These are phyloP conservation scores for Tetradesmus obliquus DNA, from an alignment of 139 green algal species.

Conservation along the genomic window DNA sequence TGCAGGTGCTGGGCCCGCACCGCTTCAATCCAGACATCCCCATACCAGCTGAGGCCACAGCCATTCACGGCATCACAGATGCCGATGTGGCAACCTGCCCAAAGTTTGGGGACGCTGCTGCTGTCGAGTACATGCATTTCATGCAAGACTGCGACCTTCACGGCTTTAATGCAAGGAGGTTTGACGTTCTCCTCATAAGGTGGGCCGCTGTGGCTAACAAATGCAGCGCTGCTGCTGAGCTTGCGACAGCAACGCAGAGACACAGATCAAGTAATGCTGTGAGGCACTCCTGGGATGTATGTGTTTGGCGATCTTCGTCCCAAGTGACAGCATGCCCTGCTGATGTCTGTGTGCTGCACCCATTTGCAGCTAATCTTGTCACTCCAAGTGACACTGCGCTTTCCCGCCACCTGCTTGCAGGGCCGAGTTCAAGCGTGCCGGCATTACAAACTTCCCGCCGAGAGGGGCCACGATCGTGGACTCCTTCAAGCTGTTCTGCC, in stretches of 20 bases:
- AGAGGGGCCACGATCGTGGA: conserved; percentile 30
- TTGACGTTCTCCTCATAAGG: conserved; percentile 48
- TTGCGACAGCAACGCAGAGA: no score
- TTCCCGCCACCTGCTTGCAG: background rate
- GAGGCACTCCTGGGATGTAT: no score
- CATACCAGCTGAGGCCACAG: conserved; percentile 30
- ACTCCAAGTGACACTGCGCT: background rate
- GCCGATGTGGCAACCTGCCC: conserved; percentile 16
- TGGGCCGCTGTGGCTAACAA: background rate
- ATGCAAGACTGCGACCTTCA: conserved; percentile 42
- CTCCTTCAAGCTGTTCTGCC: conserved; percentile 41
- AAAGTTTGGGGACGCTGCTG: background rate
- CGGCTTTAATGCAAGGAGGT: conserved; percentile 49
- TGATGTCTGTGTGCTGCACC: no score
- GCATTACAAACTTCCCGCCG: conserved; percentile 31
- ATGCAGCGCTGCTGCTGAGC: no score
- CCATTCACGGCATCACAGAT: conserved; percentile 37
- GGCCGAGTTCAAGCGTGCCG: conserved; percentile 16
- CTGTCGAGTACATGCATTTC: conserved; percentile 21
- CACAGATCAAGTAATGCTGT: no score
- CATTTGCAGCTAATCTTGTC: no score
- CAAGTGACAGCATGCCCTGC: no score
- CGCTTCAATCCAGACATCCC: conserved; percentile 35
- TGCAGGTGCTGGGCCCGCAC: conserved; percentile 39
- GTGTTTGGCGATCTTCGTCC: no score